These are phyloP conservation scores for Calonectria henricotiae DNA, from an alignment of 2,329 filamentous ascomycete species.

Conservation along the genomic window DNA sequence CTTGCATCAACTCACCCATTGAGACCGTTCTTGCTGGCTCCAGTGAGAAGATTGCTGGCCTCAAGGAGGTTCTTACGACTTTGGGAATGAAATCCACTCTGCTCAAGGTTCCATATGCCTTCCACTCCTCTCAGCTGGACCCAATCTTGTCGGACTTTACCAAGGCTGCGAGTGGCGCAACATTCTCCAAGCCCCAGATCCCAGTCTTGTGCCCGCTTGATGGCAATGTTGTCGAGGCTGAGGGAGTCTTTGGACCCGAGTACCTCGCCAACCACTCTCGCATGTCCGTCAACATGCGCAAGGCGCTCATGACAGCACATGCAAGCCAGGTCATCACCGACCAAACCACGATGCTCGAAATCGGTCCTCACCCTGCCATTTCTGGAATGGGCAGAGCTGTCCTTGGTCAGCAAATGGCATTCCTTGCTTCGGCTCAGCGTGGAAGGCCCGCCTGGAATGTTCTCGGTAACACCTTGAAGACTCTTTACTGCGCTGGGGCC, in stretches of 20 bases:
- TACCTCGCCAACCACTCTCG: conserved; percentile 43
- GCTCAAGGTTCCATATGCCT: conserved; percentile 59
- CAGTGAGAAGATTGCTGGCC: conserved; percentile 30
- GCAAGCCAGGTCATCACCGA: conserved; percentile 30
- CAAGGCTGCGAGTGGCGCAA: conserved; percentile 27
- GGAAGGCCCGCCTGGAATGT: conserved; percentile 38
- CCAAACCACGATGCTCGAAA: conserved; percentile 39
- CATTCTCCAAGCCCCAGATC: conserved; percentile 24
- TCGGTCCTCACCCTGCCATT: conserved; percentile 46
- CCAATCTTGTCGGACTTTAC: conserved; percentile 67
- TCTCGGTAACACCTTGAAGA: conserved; percentile 34
- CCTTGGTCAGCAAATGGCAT: conserved; percentile 38
- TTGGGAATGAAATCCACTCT: conserved; percentile 54
- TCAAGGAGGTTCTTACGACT: conserved; percentile 25
- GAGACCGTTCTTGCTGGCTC: conserved; percentile 69
- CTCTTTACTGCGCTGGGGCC: conserved; percentile 37
- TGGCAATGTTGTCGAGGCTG: conserved; percentile 35
- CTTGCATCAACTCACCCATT: conserved; percentile 77
- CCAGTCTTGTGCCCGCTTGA: conserved; percentile 41
- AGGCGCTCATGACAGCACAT: conserved; percentile 27
- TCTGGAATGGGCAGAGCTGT: conserved; percentile 44
- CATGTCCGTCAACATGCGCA: conserved; percentile 44
- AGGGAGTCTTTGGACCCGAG: conserved; percentile 29
- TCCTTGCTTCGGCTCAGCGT: conserved; percentile 40
- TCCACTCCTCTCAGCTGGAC: conserved; percentile 60